phyloP scores from a whole-genome alignment of 1,284 basidiomycete species.

The Apiotrichum domesticum region DNA sequence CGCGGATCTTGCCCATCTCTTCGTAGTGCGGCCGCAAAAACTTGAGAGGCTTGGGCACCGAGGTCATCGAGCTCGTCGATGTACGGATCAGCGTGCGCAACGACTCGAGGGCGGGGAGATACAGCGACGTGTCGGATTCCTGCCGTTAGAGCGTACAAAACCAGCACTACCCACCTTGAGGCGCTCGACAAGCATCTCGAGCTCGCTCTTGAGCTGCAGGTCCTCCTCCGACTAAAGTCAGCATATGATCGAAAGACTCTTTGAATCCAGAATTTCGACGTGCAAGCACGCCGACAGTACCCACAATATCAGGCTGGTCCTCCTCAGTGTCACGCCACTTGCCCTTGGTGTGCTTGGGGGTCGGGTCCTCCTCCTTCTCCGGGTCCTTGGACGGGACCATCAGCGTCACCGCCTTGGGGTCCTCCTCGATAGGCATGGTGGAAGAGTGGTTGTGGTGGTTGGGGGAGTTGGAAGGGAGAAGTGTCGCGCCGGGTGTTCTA shows the following conservation, averaged over 20 bases:
- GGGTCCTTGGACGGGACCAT: slow-evolving; percentile 49
- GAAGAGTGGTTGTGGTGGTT: neutral
- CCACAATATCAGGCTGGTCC: slow-evolving; percentile 72
- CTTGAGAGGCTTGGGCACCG: slow-evolving; percentile 97
- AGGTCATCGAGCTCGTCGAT: slow-evolving; percentile 99
- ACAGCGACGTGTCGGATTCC: slow-evolving; percentile 81
- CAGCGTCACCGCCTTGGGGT: slow-evolving; percentile 38
- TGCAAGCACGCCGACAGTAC: slow-evolving; percentile 24
- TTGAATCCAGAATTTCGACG: no score
- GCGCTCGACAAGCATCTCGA: slow-evolving; percentile 96
- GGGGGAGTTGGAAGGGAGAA: neutral
- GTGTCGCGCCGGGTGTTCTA: neutral
- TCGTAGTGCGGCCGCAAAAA: slow-evolving; percentile 95
- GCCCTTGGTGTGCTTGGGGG: slow-evolving; percentile 48
- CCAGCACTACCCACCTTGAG: slow-evolving; percentile 60
- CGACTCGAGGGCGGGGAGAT: slow-evolving; percentile 88
- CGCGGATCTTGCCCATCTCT: slow-evolving; percentile 74
- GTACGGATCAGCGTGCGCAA: slow-evolving; percentile 90
- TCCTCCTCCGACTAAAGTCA: slow-evolving; percentile 82
- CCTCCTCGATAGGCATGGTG: slow-evolving; percentile 23
- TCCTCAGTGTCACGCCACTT: slow-evolving; percentile 45
- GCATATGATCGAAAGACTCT: neutral
- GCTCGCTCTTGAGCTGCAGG: slow-evolving; percentile 83
- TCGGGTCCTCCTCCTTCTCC: slow-evolving; percentile 45
- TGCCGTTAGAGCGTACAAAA: slow-evolving; percentile 38